These are phyloP conservation scores for Lachnellula cervina DNA, from an alignment of 2,329 filamentous ascomycete species.

Conservation along the genomic window DNA sequence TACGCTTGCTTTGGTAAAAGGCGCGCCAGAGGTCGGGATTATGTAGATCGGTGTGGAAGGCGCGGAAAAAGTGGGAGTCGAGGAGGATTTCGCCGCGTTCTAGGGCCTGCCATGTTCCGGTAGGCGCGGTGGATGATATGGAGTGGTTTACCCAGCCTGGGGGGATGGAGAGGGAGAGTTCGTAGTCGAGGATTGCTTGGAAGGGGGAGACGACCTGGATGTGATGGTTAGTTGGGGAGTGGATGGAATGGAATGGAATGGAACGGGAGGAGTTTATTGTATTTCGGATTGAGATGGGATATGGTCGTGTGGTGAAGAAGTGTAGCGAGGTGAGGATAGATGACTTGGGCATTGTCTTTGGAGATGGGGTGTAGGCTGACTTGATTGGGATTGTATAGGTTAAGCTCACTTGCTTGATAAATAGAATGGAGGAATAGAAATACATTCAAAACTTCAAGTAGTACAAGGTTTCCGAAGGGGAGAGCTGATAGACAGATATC, in stretches of 20 bases:
- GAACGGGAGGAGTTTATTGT: no score
- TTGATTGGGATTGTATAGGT: no score
- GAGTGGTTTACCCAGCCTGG: constrained; percentile 88
- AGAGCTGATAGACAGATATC: no score
- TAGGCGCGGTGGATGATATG: constrained; percentile 71
- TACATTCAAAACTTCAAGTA: no score
- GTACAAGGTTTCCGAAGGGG: no score
- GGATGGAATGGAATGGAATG: background rate
- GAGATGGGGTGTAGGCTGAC: no score
- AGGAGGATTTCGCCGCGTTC: constrained; percentile 79
- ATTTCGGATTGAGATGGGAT: no score
- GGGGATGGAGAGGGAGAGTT: constrained; percentile 69
- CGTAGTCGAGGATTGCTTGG: constrained; percentile 89
- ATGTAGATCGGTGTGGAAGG: constrained; percentile 71
- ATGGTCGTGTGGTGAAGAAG: no score
- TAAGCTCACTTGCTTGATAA: no score
- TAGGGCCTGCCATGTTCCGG: constrained; percentile 82
- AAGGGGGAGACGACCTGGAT: constrained; percentile 76
- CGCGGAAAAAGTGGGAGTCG: constrained; percentile 68
- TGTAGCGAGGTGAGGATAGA: no score
- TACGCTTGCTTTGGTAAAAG: constrained; percentile 48
- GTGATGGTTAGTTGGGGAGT: constrained; percentile 12
- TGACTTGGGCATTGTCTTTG: no score
- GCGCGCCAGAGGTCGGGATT: constrained; percentile 61
- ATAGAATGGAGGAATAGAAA: no score